Conservation (phyloP, 1,284 basidiomycete genomes). For the Fomitopsis betulina region DNA sequence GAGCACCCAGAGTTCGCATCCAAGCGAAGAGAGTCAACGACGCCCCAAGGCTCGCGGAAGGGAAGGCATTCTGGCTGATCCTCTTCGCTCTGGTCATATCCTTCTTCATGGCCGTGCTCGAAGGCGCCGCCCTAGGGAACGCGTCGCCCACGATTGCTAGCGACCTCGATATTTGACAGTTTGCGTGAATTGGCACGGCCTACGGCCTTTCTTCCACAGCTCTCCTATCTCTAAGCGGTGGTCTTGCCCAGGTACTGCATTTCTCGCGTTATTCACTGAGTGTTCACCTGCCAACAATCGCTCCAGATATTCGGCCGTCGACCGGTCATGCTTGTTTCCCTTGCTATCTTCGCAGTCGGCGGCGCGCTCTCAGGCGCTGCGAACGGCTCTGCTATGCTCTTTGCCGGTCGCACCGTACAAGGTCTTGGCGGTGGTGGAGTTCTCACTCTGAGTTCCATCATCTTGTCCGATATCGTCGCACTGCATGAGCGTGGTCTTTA, state of each 20-base stretch:
- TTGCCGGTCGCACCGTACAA: slow-evolving; percentile 37
- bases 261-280: too few relatives aligned
- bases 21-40: not conserved
- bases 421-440: slow-evolving; percentile 47
- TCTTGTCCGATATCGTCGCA: slow-evolving; percentile 15
- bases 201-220: slow-evolving; percentile 26
- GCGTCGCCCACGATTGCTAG: slow-evolving; percentile 28
- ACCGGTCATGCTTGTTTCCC: slow-evolving; percentile 5
- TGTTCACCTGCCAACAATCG: not conserved
- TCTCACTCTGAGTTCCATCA: slow-evolving; percentile 23
- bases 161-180: slow-evolving; percentile 24
- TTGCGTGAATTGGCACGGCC: slow-evolving; percentile 26
- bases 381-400: slow-evolving; percentile 36
- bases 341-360: slow-evolving; percentile 10
- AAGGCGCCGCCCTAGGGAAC: slow-evolving; percentile 24
- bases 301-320: slow-evolving; percentile 11
- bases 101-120: slow-evolving; percentile 11
- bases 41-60: not conserved
- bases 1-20: not conserved
- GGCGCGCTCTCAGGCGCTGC: slow-evolving; percentile 34
- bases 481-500: slow-evolving; percentile 13
- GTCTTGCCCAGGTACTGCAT: slow-evolving; percentile 16
- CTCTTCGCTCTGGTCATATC: slow-evolving; percentile 8
- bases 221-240: slow-evolving; percentile 23
- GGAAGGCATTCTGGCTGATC: slow-evolving; percentile 14